phyloP scores from a whole-genome alignment of 352 stramenopile genomes.

The Elongisporangium prolatum region DNA sequence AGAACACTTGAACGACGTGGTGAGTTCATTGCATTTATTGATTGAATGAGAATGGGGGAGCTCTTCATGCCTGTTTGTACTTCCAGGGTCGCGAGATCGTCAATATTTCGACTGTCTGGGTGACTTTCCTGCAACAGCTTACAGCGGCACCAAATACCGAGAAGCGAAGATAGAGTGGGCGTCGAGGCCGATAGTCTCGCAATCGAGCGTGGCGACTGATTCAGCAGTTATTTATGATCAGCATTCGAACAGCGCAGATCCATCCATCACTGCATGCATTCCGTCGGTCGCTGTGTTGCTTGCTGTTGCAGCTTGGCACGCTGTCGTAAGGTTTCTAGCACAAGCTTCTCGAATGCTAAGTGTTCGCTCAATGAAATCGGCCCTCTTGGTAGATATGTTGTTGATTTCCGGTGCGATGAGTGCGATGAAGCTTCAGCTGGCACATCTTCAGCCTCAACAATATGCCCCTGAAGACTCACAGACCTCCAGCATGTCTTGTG shows the following conservation, averaged over 20 bases:
- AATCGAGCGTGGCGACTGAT: neutral
- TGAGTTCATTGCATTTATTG: slow-evolving; percentile 16
- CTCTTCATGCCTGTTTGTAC: too few relatives aligned
- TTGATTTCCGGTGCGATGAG: slow-evolving; percentile 4
- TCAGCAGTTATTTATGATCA: slow-evolving; percentile 12
- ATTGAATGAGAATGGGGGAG: neutral
- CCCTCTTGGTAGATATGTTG: slow-evolving; percentile 22
- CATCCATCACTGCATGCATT: slow-evolving; percentile 15
- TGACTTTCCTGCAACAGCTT: slow-evolving; percentile 59
- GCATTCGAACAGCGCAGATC: slow-evolving; percentile 8
- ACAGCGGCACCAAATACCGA: slow-evolving; percentile 28
- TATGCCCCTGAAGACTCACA: slow-evolving; percentile 70
- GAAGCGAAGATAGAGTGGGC: slow-evolving; percentile 27
- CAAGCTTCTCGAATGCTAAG: slow-evolving; percentile 44
- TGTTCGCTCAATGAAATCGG: slow-evolving; percentile 51
- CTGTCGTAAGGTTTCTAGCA: slow-evolving; percentile 44
- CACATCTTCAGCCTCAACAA: slow-evolving; percentile 51
- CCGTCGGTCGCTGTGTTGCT: slow-evolving; percentile 11
- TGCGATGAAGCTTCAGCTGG: slow-evolving; percentile 12
- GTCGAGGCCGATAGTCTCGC: neutral
- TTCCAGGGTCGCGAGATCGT: slow-evolving; percentile 66
- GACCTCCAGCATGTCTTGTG: slow-evolving; percentile 67
- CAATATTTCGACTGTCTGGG: slow-evolving; percentile 67
- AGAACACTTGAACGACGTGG: slow-evolving; percentile 78
- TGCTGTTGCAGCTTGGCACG: slow-evolving; percentile 28